Evolutionary conservation across 2,329 filamentous ascomycete genomes (phyloP).

Genomic region (Chaetomium sp.): DNA sequence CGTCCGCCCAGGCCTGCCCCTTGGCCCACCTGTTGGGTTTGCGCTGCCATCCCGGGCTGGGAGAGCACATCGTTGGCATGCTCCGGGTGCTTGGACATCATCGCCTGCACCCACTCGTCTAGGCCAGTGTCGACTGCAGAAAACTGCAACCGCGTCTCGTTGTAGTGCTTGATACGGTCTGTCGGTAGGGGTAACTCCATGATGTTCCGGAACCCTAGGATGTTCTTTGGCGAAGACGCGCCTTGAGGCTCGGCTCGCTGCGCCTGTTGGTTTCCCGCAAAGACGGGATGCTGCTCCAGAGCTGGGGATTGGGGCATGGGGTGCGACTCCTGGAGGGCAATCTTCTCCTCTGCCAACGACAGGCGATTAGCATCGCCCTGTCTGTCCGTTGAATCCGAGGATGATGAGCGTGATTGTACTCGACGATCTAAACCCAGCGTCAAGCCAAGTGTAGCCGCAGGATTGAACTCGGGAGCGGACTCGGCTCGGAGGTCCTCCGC

Average conservation of each 20-base stretch:
- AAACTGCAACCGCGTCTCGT: conserved; percentile 71
- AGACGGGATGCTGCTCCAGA: conserved; percentile 45
- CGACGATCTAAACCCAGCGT: conserved; percentile 30
- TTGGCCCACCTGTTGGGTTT: conserved; percentile 26
- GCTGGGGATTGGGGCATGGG: conserved; percentile 43
- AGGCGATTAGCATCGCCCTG: conserved; percentile 38
- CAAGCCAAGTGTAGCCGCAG: conserved; percentile 41
- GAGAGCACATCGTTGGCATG: conserved; percentile 46
- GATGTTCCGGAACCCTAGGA: conserved; percentile 74
- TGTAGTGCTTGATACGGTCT: conserved; percentile 74
- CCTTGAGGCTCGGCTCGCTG: conserved; percentile 9
- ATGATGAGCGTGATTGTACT: conserved; percentile 44
- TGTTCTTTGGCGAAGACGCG: conserved; percentile 34
- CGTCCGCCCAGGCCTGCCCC: conserved; percentile 29
- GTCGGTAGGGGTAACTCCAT: conserved; percentile 64
- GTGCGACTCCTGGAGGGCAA: conserved; percentile 41
- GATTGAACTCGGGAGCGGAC: conserved; percentile 14
- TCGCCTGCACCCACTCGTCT: conserved; percentile 55
- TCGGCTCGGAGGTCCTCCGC: conserved; percentile 16
- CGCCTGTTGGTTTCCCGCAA: conserved; percentile 10
- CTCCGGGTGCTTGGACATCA: conserved; percentile 52
- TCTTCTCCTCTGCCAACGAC: conserved; percentile 52
- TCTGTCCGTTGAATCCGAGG: conserved; percentile 44
- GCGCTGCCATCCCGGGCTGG: conserved; percentile 27
- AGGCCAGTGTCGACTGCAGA: conserved; percentile 74